Evolutionary conservation across 148 eudicot species (phyloP).

Genomic region (Camellia lanceoleosa): DNA sequence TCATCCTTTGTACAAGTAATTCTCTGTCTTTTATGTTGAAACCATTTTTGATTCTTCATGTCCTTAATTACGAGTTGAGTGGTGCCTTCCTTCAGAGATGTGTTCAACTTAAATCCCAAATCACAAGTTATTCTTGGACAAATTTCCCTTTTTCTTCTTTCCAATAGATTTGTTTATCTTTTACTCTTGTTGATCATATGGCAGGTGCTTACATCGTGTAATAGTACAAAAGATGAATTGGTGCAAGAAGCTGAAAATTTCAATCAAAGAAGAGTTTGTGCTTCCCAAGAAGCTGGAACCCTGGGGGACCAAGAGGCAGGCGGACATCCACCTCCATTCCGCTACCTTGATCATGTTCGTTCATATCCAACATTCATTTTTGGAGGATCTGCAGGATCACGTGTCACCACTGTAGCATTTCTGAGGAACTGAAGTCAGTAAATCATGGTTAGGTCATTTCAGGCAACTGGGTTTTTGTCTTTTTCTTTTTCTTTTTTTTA

Average conservation of each 20-base stretch:
- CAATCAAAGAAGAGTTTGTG: slow-evolving; percentile 50
- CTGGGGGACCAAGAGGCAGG: slow-evolving; percentile 32
- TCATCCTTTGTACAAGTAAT: background rate
- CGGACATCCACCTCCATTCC: slow-evolving; percentile 45
- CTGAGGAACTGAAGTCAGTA: slow-evolving; percentile 43
- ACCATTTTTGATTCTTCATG: background rate
- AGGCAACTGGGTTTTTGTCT: background rate
- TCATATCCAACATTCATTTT: slow-evolving; percentile 91
- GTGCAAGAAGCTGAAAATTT: slow-evolving; percentile 76
- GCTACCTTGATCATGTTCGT: slow-evolving; percentile 77
- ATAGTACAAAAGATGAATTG: slow-evolving; percentile 92
- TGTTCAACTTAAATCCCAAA: background rate
- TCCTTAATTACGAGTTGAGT: background rate
- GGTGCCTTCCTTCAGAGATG: background rate
- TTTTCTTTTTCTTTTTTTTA: background rate
- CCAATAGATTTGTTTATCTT: background rate
- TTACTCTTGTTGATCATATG: background rate
- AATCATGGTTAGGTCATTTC: background rate
- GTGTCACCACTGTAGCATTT: slow-evolving; percentile 94
- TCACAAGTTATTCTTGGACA: background rate
- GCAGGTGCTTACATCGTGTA: slow-evolving; percentile 96
- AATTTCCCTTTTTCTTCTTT: background rate
- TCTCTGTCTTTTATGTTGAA: background rate
- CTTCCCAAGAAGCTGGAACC: slow-evolving; percentile 36
- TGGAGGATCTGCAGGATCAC: slow-evolving; percentile 93